Evolutionary conservation across 2,329 filamentous ascomycete genomes (phyloP).

Genomic region (Colletotrichum echinochloae): DNA sequence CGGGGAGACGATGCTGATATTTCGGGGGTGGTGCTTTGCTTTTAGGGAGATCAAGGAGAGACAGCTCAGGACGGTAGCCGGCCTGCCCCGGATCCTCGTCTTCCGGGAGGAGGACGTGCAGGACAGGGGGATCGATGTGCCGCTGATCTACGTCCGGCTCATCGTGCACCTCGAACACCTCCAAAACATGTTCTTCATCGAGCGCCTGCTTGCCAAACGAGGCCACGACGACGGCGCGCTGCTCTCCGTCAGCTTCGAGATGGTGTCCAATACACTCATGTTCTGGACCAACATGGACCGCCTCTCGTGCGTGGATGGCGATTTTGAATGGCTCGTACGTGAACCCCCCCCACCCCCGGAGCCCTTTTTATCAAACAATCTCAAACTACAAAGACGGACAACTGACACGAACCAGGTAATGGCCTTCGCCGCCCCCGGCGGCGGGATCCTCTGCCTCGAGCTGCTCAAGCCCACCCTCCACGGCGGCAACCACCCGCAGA

Average conservation of each 20-base stretch:
- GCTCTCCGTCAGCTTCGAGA: slow-evolving; percentile 59
- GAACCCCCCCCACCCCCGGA: too few relatives aligned
- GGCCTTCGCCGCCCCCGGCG: slow-evolving; percentile 61
- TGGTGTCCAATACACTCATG: slow-evolving; percentile 59
- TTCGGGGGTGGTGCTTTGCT: not conserved
- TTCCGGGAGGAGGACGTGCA: slow-evolving; percentile 54
- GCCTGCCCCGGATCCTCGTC: slow-evolving; percentile 54
- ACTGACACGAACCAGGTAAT: slow-evolving; percentile 53
- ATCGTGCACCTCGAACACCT: slow-evolving; percentile 63
- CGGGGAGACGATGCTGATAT: not conserved
- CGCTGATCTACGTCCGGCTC: slow-evolving; percentile 57
- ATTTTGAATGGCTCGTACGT: slow-evolving; percentile 64
- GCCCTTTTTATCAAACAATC: not conserved
- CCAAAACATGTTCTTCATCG: slow-evolving; percentile 69
- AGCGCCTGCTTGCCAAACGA: slow-evolving; percentile 64
- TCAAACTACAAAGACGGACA: not conserved
- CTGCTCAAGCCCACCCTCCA: slow-evolving; percentile 54
- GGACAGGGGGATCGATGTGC: slow-evolving; percentile 45
- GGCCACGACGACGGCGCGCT: slow-evolving; percentile 53
- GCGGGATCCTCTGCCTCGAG: slow-evolving; percentile 64
- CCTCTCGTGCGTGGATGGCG: slow-evolving; percentile 54
- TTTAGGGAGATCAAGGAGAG: slow-evolving; percentile 52
- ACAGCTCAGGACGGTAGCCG: slow-evolving; percentile 48
- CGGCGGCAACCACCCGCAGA: slow-evolving; percentile 48
- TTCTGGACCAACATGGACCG: slow-evolving; percentile 64